Evolutionary conservation across 768 basidiomycete species (phyloP), one percentile per base, ranked within the genome.

Genomic region (Tulasnella sp.): DNA sequence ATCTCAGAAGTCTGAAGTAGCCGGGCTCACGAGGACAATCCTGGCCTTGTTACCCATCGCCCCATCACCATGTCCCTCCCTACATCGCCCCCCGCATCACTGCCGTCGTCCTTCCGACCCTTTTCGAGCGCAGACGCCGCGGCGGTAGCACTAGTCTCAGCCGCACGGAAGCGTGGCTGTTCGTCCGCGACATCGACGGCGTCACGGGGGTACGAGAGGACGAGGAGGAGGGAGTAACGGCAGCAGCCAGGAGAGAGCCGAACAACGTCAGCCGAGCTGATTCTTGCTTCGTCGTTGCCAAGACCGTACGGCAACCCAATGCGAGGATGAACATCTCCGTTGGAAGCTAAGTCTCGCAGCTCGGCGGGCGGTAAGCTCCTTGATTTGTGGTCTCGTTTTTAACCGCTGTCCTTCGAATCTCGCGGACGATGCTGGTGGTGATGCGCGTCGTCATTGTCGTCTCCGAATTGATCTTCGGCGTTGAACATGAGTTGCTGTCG

Each of bases 41-140:
- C 97, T 96, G 0, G 96, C 94, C 84, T 96, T 96, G 10, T 92
- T 89, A 78, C 93, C 93, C 80, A 95, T 85, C 38, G 88, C 86
- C 14, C 80, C 71, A 21, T 75, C 75, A 34, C 56, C 76, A 34
- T 62, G n/a, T n/a, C 74, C 36, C 46, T 34, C 38, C 74, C 56
- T 71, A n/a, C 52, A 21, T 77, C 76, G 19, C 42, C 6, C 38
- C 40, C 77, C 19, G 39, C 77, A 44, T 77, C 76, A 42, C 27
- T 75, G 18, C 74, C 27, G 40, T 27, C 74, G 31, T 34, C 79
- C 34, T 39, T 76, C 27, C 44, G 62, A 12, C 62, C 76, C n/a
- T n/a, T 46, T 48, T 68, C 34, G 19, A 80, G 48, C 27, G 74
- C 42, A 48, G 79, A 75, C n/a, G 46, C n/a, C 40, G 52, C 31